Base-by-base conservation (phyloP, 2,329 filamentous ascomycete species). In the Colletotrichum tropicicola region DNA sequence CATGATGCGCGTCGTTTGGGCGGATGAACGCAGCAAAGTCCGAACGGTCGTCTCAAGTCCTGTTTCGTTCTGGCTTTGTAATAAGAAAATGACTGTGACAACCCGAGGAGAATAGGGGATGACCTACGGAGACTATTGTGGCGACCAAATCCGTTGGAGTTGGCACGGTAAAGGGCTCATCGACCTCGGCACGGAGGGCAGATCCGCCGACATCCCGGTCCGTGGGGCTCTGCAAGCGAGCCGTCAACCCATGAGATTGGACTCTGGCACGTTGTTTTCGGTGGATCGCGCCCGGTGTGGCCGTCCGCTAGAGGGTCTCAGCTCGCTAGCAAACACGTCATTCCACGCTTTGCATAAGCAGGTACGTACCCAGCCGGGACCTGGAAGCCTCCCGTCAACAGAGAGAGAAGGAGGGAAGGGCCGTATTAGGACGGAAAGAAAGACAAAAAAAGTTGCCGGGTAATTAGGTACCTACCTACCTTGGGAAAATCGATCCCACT, bases 61-160 rank as follows among this genome's bases (percentile, higher is more conserved):
- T 51, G 5, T 45, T 21, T 15, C 4, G 21, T 27, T 3, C 17
- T 35, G 44, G 57, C 43, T 65, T 56, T 56, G 57, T 62, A 65
- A 65, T 56, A 12, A 43, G 32, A 44, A 35, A 48, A 57, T 9
- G 21, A 28, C 6, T 39, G 27, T 27, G 12, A 12, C 7, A 43
- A 51, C 12, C 8, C n/a, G 45, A 43, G 15, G 13, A 25, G n/a
- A 39, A 39, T 25, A 35, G 19, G 43, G 43, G 32, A 30, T 44
- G 28, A 37, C 27, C 32, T n/a, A 19, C 27, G 27, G 37, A 21
- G 32, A 35, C 6, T 35, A 39, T 30, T 30, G 21, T 9, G 23
- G n/a, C 32, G 27, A n/a, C 45, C 49, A 65, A 65, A 21, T 47
- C 62, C 62, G 62, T 62, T 28, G 62, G 62, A 62, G 28, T 65